These are phyloP conservation scores for Aspergillus glaucus DNA, from an alignment of 2,329 filamentous ascomycete species.

Conservation along the genomic window DNA sequence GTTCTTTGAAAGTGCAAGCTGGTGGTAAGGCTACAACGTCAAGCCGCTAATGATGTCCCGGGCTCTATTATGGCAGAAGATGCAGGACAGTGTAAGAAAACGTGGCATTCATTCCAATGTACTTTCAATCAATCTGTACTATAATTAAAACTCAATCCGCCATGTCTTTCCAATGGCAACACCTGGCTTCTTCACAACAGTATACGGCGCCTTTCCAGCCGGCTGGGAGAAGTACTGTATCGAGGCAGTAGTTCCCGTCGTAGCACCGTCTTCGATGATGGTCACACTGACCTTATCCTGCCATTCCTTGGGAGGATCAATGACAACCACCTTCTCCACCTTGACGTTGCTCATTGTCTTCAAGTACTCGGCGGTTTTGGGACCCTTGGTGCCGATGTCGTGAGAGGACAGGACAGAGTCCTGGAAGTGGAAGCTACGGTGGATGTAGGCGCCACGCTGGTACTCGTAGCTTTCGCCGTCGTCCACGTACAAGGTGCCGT, in stretches of 20 bases:
- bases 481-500: slow-evolving; percentile 81
- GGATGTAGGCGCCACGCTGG: slow-evolving; percentile 77
- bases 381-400: slow-evolving; percentile 57
- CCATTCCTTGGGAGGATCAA: slow-evolving; percentile 73
- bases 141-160: slow-evolving; percentile 50
- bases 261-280: slow-evolving; percentile 42
- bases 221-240: slow-evolving; percentile 51
- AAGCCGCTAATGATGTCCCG: no score
- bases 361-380: slow-evolving; percentile 66
- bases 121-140: neutral
- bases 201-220: slow-evolving; percentile 55
- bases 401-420: slow-evolving; percentile 59
- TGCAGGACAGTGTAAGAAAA: no score
- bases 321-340: slow-evolving; percentile 77
- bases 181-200: slow-evolving; percentile 57
- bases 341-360: slow-evolving; percentile 71
- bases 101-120: no score
- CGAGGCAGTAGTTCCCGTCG: slow-evolving; percentile 44
- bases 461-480: slow-evolving; percentile 92
- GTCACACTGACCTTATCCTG: slow-evolving; percentile 53
- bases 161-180: slow-evolving; percentile 59
- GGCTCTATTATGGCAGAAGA: no score
- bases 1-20: no score
- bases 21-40: no score
- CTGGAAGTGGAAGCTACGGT: slow-evolving; percentile 67